Evolutionary conservation across 2,329 filamentous ascomycete species (phyloP), one percentile per base, ranked within the genome.

Genomic region (Apiospora kogelbergensis): DNA sequence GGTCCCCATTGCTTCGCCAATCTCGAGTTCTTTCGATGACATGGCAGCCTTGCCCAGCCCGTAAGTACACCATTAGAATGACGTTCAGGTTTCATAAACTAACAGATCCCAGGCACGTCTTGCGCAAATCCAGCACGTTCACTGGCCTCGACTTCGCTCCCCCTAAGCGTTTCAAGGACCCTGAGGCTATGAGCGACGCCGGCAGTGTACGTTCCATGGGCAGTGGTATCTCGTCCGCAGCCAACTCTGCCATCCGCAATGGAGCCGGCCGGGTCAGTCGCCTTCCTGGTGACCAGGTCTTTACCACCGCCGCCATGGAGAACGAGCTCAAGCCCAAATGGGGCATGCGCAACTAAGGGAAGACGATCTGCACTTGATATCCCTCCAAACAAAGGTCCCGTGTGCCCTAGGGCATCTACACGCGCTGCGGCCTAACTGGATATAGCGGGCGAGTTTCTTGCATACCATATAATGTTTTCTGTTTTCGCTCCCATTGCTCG

Each of bases 211-310:
- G 84, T 69, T 93, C 93, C 80, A 93, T 93, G 82, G 87, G 89
- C 65, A 93, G 90, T 57, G 94, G 92, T 66, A 90, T 97, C 74
- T 97, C 93, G 6, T 85, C 89, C 4, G 82, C 86, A 66, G 88
- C 94, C 76, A 82, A 89, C 66, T 84, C 89, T 70, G 91, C 93
- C 75, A 90, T 97, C 75, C 92, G 94, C 72, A 88, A 84, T 69
- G 95, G 95, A 72, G 94, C 94, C 63, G 95, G 97, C 76, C 92
- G 95, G 71, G 89, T 98, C 72, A 96, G 93, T 78, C 90, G 93
- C 65, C 87, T 98, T 70, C 94, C 95, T 0, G 90, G 89, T 69
- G 93, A 95, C 73, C 88, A 91, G 57, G 93, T 97, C 69, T 95
- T 94, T 72, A 94, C 93, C 3, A 86, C 86, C 75, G 88, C 91